phyloP scores from a whole-genome alignment of 495 filamentous ascomycete genomes.

The Clohesyomyces aquaticus region DNA sequence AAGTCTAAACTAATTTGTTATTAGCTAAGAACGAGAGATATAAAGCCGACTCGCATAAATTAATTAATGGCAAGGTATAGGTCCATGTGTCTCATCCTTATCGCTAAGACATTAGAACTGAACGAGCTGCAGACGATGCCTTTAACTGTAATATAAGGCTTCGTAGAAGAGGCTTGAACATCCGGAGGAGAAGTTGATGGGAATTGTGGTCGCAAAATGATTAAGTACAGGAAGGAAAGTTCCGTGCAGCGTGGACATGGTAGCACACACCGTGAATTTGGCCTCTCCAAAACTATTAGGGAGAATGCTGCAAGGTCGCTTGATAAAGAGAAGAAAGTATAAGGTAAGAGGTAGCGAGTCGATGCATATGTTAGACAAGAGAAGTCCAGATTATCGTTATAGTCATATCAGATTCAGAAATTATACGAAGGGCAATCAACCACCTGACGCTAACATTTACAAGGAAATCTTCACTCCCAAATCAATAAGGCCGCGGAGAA shows the following conservation, averaged over 20 bases:
- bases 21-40: no score
- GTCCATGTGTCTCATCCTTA: no score
- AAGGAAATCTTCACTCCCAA: slow-evolving; percentile 1
- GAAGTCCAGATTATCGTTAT: slow-evolving; percentile 3
- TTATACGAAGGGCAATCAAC: slow-evolving; percentile 7
- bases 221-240: no score
- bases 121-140: no score
- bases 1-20: no score
- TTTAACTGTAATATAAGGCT: no score
- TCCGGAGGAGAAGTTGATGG: no score
- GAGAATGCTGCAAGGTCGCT: slow-evolving; percentile 2
- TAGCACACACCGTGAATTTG: neutral
- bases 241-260: neutral
- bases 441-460: slow-evolving; percentile 8
- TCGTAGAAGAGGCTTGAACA: no score
- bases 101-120: no score
- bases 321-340: slow-evolving; percentile 2
- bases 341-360: neutral
- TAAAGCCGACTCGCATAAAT: no score
- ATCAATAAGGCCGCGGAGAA: slow-evolving; percentile 7
- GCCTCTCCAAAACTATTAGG: neutral
- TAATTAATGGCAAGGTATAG: no score
- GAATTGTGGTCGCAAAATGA: no score
- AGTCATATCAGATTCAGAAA: slow-evolving; percentile 7
- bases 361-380: neutral